A percentile compares a stretch with the other conserved stretches of the same genome.
Evolutionary conservation across 495 filamentous ascomycete genomes (phyloP).

Genomic region (Bacidia gigantensis): DNA sequence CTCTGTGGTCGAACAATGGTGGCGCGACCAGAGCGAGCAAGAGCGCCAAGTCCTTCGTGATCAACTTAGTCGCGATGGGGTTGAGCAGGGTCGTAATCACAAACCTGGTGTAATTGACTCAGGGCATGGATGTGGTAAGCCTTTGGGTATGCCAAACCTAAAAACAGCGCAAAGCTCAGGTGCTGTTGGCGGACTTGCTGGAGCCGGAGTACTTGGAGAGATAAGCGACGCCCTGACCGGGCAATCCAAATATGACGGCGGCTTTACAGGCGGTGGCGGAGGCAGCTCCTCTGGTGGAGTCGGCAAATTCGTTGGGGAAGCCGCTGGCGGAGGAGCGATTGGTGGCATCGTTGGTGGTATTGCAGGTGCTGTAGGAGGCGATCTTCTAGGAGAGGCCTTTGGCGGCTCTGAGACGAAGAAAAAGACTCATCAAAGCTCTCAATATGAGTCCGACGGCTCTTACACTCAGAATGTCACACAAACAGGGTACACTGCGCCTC

Average conservation of each 20-base stretch:
- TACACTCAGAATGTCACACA: slow-evolving; percentile 25
- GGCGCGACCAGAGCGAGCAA: slow-evolving; percentile 47
- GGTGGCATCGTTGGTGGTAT: slow-evolving; percentile 40
- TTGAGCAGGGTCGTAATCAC: slow-evolving; percentile 62
- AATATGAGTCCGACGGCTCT: slow-evolving; percentile 25
- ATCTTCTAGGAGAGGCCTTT: slow-evolving; percentile 27
- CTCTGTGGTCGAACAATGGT: slow-evolving; percentile 63
- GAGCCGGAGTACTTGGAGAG: slow-evolving; percentile 32
- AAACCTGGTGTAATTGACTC: slow-evolving; percentile 70
- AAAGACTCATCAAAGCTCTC: slow-evolving; percentile 18
- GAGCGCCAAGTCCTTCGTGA: slow-evolving; percentile 49
- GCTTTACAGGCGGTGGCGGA: slow-evolving; percentile 7
- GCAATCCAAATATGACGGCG: slow-evolving; percentile 17
- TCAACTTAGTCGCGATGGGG: slow-evolving; percentile 63
- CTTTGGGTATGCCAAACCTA: slow-evolving; percentile 40
- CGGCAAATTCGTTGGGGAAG: slow-evolving; percentile 30
- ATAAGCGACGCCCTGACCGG: slow-evolving; percentile 30
- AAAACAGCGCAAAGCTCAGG: slow-evolving; percentile 28
- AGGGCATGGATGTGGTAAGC: slow-evolving; percentile 74
- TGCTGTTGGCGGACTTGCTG: slow-evolving; percentile 22
- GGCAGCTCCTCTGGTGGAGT: slow-evolving; percentile 24
- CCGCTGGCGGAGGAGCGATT: slow-evolving; percentile 33
- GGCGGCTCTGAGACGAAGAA: slow-evolving; percentile 18
- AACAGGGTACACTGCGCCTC: slow-evolving; percentile 16
- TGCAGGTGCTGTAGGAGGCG: slow-evolving; percentile 33